phyloP scores from a whole-genome alignment of 1,139 yeast species.

The Geotrichum citri-aurantii region DNA sequence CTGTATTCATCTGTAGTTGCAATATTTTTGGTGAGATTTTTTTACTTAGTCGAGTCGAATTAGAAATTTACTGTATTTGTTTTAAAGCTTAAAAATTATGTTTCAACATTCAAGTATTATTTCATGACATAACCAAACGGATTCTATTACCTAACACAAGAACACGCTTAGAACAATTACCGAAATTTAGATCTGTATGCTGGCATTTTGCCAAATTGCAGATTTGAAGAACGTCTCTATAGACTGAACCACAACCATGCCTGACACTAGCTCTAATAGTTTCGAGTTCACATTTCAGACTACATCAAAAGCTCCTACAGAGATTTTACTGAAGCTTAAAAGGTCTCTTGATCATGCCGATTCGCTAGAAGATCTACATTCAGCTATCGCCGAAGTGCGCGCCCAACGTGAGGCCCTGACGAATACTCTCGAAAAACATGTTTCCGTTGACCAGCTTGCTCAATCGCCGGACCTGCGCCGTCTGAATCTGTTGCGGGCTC shows the following conservation, averaged over 20 bases:
- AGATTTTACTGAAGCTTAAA: constrained; percentile 6
- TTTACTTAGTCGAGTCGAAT: no score
- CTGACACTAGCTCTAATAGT: neutral
- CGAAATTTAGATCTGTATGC: neutral
- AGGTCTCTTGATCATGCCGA: constrained; percentile 14
- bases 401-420: constrained; percentile 10
- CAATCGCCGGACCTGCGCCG: constrained; percentile 20
- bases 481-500: constrained; percentile 31
- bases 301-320: neutral
- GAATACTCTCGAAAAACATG: constrained; percentile 12
- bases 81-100: neutral
- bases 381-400: constrained; percentile 10
- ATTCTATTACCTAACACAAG: neutral
- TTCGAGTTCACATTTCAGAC: neutral
- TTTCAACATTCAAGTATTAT: neutral
- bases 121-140: neutral
- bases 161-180: neutral
- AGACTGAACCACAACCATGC: neutral
- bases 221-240: neutral
- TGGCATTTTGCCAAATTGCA: neutral
- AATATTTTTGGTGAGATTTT: no score
- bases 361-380: constrained; percentile 14
- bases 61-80: no score
- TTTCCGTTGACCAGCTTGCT: constrained; percentile 10
- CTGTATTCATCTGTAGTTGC: no score